These are phyloP conservation scores for Cicer judaicum DNA, from an alignment of 306 rosid genomes.

Conservation along the genomic window DNA sequence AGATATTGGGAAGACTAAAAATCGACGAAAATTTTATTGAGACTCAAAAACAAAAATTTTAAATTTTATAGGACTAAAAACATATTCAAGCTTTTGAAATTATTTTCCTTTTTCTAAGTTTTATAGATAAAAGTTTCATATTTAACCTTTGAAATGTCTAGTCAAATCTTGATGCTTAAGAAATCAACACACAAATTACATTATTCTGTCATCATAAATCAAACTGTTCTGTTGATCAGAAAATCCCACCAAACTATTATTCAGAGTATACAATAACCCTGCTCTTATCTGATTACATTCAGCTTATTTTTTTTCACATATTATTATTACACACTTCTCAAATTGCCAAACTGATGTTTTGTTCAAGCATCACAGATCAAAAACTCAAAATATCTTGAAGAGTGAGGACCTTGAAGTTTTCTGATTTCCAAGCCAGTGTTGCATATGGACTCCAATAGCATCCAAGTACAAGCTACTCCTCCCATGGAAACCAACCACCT, in stretches of 20 bases:
- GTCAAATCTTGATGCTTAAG: conserved; percentile 20
- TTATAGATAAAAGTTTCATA: no score
- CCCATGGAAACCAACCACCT: conserved; percentile 90
- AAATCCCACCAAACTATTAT: conserved; percentile 16
- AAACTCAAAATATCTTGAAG: conserved; percentile 67
- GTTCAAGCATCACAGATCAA: conserved; percentile 41
- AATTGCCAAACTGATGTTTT: conserved; percentile 20
- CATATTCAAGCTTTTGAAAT: no score
- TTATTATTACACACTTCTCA: conserved; percentile 6
- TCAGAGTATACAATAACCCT: conserved; percentile 22
- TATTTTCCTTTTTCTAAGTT: no score
- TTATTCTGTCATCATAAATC: not conserved
- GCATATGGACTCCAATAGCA: conserved; percentile 93
- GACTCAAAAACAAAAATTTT: no score
- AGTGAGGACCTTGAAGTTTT: conserved; percentile 58
- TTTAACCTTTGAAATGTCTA: not conserved
- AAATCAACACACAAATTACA: conserved; percentile 31
- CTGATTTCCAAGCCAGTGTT: conserved; percentile 90
- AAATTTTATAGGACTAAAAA: no score
- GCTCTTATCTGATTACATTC: conserved; percentile 18
- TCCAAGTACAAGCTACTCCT: conserved; percentile 82
- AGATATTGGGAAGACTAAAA: no score
- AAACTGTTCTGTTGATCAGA: not conserved
- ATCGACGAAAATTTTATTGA: no score
- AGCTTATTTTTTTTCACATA: not conserved